A percentile compares a stretch with the other conserved stretches of the same genome.
Conservation (phyloP, 2,329 filamentous ascomycete species). For the Venturia carpophila region DNA sequence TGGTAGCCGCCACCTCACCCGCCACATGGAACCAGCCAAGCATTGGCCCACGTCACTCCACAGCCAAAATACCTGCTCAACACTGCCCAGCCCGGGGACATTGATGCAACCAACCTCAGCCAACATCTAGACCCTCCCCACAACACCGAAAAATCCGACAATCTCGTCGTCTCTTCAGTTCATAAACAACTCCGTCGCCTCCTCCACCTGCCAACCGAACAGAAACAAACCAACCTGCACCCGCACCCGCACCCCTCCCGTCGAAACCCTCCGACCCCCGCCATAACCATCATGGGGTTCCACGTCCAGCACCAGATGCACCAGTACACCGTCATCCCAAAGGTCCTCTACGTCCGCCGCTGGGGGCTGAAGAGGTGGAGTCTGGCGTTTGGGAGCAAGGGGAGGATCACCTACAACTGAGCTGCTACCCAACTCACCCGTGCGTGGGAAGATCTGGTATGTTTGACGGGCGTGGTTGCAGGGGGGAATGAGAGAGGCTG, state of each 20-base stretch:
- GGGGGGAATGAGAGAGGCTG: background rate
- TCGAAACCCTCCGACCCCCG: background rate
- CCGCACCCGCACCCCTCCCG: background rate
- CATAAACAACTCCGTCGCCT: background rate
- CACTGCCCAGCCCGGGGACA: background rate
- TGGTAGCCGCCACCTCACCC: no score
- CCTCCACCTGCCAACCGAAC: background rate
- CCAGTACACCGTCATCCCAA: slow-evolving; percentile 13
- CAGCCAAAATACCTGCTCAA: background rate
- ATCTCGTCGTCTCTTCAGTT: background rate
- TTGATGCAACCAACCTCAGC: background rate
- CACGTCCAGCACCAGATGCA: slow-evolving; percentile 13
- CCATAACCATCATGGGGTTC: slow-evolving; percentile 12
- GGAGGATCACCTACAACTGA: slow-evolving; percentile 3
- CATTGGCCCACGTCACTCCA: background rate
- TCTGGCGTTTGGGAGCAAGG: slow-evolving; percentile 4
- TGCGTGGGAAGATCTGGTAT: no score
- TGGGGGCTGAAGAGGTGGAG: slow-evolving; percentile 15
- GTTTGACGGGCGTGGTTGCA: background rate
- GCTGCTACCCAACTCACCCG: no score
- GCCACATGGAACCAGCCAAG: background rate
- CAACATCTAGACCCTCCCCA: no score
- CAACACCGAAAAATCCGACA: no score
- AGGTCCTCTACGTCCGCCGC: background rate
- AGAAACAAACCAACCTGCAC: background rate